Evolutionary conservation across 2,329 filamentous ascomycete genomes (phyloP), one percentile per base, ranked within the genome.

Genomic region (Alternaria novae-zelandiae): DNA sequence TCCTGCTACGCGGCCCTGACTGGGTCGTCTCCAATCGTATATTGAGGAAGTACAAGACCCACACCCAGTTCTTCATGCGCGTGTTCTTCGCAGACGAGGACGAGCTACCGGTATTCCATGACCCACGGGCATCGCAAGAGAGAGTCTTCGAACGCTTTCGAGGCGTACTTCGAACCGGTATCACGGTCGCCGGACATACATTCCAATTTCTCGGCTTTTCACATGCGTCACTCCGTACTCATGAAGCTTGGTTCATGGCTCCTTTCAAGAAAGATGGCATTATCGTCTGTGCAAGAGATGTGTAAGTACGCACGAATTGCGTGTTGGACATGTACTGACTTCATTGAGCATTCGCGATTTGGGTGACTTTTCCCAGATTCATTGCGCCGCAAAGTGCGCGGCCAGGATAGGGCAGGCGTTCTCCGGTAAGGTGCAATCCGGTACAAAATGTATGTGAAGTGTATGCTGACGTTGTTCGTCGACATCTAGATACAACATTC

Each of bases 31-130:
- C 88, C 17, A 79, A 79, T 45, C 72, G 76, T 36, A 66, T 79
- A 6, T 67, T 79, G 11, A 70, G 75, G 21, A 73, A 68, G 36
- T 78, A 74, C 43, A 49, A 61, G 8, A 44, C 66, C 11, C 47
- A 76, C 26, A 64, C 67, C 1, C 71, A 77, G 11, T 70, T 68
- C 54, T 79, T 79, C 66, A 68, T 79, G 59, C 86, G 92, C 0
- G 90, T 94, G 0, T 85, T 88, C 7, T 94, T 96, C 70, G 85
- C 85, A 28, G 92, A 96, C 50, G 92, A 96, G 74, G 87, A 91
- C 70, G 90, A 90, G 0, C 83, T 88, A 23, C 85, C 87, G 17
- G 74, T 96, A 0, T 83, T 81, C 17, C 89, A 87, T 74, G 89
- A 89, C 61, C 76, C 85, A 10, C 61, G 67, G 36, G 68, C 70